These are phyloP conservation scores for Arachis hypogaea DNA, from an alignment of 306 rosid genomes.

Conservation along the genomic window DNA sequence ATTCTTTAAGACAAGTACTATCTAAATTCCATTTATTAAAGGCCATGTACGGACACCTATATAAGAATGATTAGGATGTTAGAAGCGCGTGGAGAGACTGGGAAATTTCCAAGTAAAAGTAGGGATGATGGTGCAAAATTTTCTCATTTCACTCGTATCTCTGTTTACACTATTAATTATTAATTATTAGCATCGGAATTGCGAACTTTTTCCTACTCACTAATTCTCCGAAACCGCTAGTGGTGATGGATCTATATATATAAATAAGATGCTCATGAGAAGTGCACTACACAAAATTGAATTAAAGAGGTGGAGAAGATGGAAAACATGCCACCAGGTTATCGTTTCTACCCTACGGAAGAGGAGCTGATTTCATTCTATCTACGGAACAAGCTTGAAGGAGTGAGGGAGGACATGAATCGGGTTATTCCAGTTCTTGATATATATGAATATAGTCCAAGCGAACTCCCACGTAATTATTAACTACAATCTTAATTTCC, in stretches of 20 bases:
- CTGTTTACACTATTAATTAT: no score
- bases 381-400: conserved; percentile 65
- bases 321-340: conserved; percentile 73
- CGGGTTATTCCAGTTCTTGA: conserved; percentile 65
- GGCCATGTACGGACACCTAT: conserved; percentile 21
- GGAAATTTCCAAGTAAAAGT: conserved; percentile 43
- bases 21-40: neutral
- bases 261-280: neutral
- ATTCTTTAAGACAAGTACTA: no score
- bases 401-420: conserved; percentile 51
- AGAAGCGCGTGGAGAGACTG: conserved; percentile 43
- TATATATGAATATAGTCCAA: conserved; percentile 68
- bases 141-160: conserved; percentile 41
- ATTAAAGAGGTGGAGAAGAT: conserved; percentile 18
- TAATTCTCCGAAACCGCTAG: conserved; percentile 33
- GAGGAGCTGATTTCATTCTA: conserved; percentile 76
- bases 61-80: neutral
- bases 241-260: neutral
- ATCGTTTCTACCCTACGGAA: conserved; percentile 87
- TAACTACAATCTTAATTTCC: no score
- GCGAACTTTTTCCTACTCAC: conserved; percentile 37
- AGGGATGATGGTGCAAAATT: neutral
- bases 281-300: neutral
- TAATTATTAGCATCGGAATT: neutral
- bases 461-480: conserved; percentile 77